Conservation (phyloP, 768 basidiomycete genomes). For the Boletus reticulatus region DNA sequence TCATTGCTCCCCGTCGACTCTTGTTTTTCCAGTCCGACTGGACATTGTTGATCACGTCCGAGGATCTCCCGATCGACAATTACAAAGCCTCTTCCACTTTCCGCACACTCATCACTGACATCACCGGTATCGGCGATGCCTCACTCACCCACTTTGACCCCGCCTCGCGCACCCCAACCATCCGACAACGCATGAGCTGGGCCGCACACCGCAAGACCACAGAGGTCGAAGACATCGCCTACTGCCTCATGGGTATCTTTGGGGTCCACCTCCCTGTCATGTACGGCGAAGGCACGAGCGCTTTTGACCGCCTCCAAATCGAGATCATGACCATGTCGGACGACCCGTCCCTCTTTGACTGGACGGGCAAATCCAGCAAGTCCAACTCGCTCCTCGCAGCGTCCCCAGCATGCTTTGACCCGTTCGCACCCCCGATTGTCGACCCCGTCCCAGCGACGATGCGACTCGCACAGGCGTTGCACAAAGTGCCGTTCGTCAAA, state of each 20-base stretch:
- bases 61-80: conserved; percentile 15
- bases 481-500: conserved; percentile 11
- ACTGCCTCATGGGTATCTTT: conserved; percentile 23
- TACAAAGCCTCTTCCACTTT: conserved; percentile 16
- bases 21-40: conserved; percentile 2
- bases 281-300: background rate
- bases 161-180: conserved; percentile 7
- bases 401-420: conserved; percentile 21
- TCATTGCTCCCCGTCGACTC: too few relatives aligned
- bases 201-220: conserved; percentile 30
- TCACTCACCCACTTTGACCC: background rate
- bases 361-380: conserved; percentile 15
- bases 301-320: too few relatives aligned
- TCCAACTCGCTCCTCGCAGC: conserved; percentile 18
- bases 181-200: conserved; percentile 28
- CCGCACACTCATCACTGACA: conserved; percentile 9
- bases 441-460: conserved; percentile 19
- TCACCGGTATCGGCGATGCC: conserved; percentile 11
- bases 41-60: conserved; percentile 12
- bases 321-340: conserved; percentile 22
- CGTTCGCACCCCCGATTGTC: conserved; percentile 14
- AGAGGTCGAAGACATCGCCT: conserved; percentile 28
- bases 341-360: conserved; percentile 25
- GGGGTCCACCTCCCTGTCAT: too few relatives aligned
- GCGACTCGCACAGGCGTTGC: background rate